Base-by-base conservation (phyloP, 495 filamentous ascomycete species). In the Penicillium cataractarum region DNA sequence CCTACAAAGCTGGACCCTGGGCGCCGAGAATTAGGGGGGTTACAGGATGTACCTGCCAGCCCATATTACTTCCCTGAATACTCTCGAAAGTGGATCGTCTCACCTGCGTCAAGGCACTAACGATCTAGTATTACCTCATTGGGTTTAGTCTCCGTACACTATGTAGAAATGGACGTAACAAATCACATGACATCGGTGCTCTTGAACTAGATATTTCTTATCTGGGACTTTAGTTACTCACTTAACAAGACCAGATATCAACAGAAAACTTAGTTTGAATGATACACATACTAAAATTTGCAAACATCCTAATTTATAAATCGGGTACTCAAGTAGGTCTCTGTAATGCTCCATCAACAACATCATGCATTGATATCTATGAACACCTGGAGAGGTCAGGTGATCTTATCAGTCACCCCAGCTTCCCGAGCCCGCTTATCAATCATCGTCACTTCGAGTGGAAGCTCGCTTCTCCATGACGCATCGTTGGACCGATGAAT, bases 401-500 rank as follows among this genome's bases (percentile, higher is more conserved):
- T 71, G 66, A 71, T 65, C 69, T 70, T 65, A 67, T 69, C 62
- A 58, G 24, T 49, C 42, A 58, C 39, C 57, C 32, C 33, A n/a
- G 53, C 19, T 37, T 39, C 53, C 22, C 9, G 19, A 17, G 4
- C 17, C 5, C 12, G 55, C 37, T 60, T 60, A 69, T 69, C 67
- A 64, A 59, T 46, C 56, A 57, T 39, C 29, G 51, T 39, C 44
- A 21, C 48, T 52, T n/a, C n/a, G n/a, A n/a, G n/a, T n/a, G n/a
- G n/a, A n/a, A n/a, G n/a, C n/a, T n/a, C n/a, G n/a, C 22, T 46
- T 32, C 49, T n/a, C 44, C 55, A 63, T 64, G 64, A 59, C 53
- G 31, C 33, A 62, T 56, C 58, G 42, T 57, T 56, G 58, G 60
- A 32, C 63, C 57, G 53, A 78, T 78, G 76, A 76, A 75, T 65